Percentiles rank a stretch among this genome's conserved stretches.
phyloP scores from a whole-genome alignment of 495 filamentous ascomycete species.

The Baudoinia panamericana region DNA sequence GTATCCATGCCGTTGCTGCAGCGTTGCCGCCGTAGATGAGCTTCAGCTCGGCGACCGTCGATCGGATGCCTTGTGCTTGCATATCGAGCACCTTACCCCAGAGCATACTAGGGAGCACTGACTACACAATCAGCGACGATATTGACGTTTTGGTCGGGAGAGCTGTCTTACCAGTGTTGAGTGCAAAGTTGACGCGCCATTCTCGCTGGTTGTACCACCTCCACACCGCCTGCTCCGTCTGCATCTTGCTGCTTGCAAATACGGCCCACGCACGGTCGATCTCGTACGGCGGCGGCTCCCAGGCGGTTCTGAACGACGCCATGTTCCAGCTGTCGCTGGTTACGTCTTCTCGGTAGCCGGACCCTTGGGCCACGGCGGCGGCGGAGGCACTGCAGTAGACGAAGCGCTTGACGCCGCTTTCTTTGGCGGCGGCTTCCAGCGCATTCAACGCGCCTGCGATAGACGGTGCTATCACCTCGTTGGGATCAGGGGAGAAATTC shows the following conservation, averaged over 20 bases:
- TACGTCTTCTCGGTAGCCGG: conserved; percentile 23
- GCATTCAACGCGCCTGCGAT: conserved; percentile 30
- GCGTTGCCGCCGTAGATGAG: conserved; percentile 4
- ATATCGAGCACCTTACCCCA: conserved; percentile 17
- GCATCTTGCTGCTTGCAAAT: conserved; percentile 20
- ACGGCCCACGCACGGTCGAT: conserved; percentile 21
- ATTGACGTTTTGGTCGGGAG: no score
- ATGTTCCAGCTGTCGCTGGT: conserved; percentile 38
- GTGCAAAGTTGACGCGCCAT: neutral
- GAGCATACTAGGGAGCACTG: conserved; percentile 18
- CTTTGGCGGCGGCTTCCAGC: conserved; percentile 34
- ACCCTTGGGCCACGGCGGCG: conserved; percentile 15
- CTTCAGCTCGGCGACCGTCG: conserved; percentile 2
- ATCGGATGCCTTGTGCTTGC: neutral
- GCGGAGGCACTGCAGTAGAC: conserved; percentile 27
- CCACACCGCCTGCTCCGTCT: conserved; percentile 19
- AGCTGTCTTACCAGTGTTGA: conserved; percentile 7
- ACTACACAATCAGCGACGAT: neutral
- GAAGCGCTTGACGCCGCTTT: conserved; percentile 36
- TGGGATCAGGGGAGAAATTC: conserved; percentile 7
- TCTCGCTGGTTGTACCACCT: conserved; percentile 10
- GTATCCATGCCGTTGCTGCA: conserved; percentile 2
- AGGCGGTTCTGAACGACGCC: conserved; percentile 31
- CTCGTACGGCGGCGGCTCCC: conserved; percentile 30
- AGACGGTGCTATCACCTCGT: conserved; percentile 14